These are phyloP conservation scores for Thelonectria rubi DNA, from an alignment of 2,329 filamentous ascomycete species.

Conservation along the genomic window DNA sequence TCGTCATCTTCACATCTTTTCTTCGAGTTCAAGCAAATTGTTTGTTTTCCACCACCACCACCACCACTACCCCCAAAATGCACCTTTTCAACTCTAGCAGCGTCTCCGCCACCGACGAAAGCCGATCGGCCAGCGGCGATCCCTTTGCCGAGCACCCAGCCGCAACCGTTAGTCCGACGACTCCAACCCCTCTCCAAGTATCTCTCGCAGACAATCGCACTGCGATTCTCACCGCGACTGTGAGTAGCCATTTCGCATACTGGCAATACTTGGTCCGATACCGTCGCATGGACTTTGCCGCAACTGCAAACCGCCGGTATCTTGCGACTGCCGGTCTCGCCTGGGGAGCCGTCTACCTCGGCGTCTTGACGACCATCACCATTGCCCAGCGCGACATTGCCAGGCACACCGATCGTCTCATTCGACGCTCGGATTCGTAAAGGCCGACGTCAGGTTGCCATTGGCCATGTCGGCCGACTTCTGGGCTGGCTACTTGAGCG, in stretches of 20 bases:
- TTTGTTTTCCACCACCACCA: not conserved
- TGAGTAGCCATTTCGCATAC: constrained; percentile 39
- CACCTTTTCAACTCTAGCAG: constrained; percentile 26
- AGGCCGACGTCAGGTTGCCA: not conserved
- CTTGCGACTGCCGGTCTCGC: constrained; percentile 36
- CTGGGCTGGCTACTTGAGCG: constrained; percentile 91
- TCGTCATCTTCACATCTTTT: not conserved
- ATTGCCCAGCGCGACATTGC: constrained; percentile 35
- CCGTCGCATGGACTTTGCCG: constrained; percentile 32
- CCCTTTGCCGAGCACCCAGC: constrained; percentile 38
- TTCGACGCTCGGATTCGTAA: constrained; percentile 19
- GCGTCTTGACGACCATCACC: constrained; percentile 37
- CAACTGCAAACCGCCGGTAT: constrained; percentile 31
- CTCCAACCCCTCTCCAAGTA: constrained; percentile 39
- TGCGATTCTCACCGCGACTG: constrained; percentile 36
- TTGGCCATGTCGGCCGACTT: constrained; percentile 83
- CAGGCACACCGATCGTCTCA: constrained; percentile 23
- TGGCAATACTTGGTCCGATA: constrained; percentile 39
- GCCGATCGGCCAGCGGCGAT: constrained; percentile 39
- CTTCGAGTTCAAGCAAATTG: constrained; percentile 4
- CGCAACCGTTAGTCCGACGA: constrained; percentile 37
- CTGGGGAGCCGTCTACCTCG: constrained; percentile 39
- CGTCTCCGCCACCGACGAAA: constrained; percentile 36
- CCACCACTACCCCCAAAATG: constrained; percentile 33
- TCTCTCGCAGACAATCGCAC: constrained; percentile 36